These are phyloP conservation scores for Cucumis hystrix DNA, from an alignment of 306 rosid species.

Conservation along the genomic window DNA sequence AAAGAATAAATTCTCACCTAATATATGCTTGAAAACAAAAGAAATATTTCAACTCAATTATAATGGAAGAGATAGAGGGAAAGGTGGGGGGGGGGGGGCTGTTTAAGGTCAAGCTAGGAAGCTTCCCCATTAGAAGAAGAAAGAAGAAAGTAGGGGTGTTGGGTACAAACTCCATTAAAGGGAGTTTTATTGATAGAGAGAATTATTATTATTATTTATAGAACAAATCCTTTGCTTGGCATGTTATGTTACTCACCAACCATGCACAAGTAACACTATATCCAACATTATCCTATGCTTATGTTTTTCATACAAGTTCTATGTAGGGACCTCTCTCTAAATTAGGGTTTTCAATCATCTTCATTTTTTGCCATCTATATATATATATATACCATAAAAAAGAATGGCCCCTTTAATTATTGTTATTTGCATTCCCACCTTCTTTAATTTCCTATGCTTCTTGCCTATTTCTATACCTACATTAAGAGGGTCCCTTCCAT, in stretches of 20 bases:
- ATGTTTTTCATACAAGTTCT: neutral
- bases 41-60: neutral
- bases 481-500: neutral
- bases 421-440: neutral
- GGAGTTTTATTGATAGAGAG: neutral
- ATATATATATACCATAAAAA: neutral
- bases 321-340: constrained; percentile 6
- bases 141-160: neutral
- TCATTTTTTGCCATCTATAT: neutral
- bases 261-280: constrained; percentile 26
- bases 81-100: neutral
- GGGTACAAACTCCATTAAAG: neutral
- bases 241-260: constrained; percentile 51
- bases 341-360: constrained; percentile 1
- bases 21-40: neutral
- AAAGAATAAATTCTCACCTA: too few relatives aligned
- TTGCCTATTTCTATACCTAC: neutral
- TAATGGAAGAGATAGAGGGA: neutral
- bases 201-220: neutral
- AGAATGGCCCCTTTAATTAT: neutral
- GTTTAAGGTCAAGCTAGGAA: neutral
- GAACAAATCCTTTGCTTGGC: constrained; percentile 14
- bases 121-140: neutral
- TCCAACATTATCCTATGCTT: neutral
- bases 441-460: neutral